phyloP scores from a whole-genome alignment of 768 basidiomycete species.

The Tephrocybe sp. region DNA sequence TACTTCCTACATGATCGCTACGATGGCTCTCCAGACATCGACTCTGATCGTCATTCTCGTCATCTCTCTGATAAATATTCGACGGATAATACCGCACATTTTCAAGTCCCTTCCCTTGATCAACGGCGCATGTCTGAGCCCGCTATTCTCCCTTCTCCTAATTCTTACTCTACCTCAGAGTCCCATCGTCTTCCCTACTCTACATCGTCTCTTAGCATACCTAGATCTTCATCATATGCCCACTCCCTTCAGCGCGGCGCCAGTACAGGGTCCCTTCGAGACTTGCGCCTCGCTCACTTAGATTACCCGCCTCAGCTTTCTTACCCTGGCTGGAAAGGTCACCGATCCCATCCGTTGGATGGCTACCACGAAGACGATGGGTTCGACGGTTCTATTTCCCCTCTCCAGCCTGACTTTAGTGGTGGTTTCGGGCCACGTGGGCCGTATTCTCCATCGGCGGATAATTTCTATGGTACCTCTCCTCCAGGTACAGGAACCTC shows the following conservation, averaged over 20 bases:
- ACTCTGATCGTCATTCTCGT: constrained; percentile 38
- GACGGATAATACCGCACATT: constrained; percentile 29
- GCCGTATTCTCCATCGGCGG: constrained; percentile 44
- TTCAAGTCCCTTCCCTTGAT: constrained; percentile 41
- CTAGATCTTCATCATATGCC: constrained; percentile 35
- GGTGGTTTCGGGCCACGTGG: constrained; percentile 34
- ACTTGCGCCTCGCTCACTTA: constrained; percentile 37
- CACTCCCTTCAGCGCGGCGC: constrained; percentile 44
- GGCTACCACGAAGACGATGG: constrained; percentile 29
- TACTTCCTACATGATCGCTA: constrained; percentile 38
- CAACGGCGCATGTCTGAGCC: constrained; percentile 73
- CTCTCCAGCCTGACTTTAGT: constrained; percentile 51
- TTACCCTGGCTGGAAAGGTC: constrained; percentile 32
- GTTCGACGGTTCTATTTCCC: constrained; percentile 51
- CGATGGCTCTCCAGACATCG: constrained; percentile 30
- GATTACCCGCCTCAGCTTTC: constrained; percentile 30
- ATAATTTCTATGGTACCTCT: constrained; percentile 56
- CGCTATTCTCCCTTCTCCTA: constrained; percentile 38
- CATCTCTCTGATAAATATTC: constrained; percentile 31
- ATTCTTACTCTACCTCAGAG: constrained; percentile 34
- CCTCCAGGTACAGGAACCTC: constrained; percentile 64
- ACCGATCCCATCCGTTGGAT: constrained; percentile 26
- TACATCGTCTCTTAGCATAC: constrained; percentile 25
- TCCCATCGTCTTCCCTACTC: constrained; percentile 39
- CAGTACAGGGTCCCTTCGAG: constrained; percentile 43